Percentiles rank a stretch among this genome's conserved stretches.
These are phyloP conservation scores for Carex myosuroides DNA, from an alignment of 176 grass and related monocot genomes.

Conservation along the genomic window DNA sequence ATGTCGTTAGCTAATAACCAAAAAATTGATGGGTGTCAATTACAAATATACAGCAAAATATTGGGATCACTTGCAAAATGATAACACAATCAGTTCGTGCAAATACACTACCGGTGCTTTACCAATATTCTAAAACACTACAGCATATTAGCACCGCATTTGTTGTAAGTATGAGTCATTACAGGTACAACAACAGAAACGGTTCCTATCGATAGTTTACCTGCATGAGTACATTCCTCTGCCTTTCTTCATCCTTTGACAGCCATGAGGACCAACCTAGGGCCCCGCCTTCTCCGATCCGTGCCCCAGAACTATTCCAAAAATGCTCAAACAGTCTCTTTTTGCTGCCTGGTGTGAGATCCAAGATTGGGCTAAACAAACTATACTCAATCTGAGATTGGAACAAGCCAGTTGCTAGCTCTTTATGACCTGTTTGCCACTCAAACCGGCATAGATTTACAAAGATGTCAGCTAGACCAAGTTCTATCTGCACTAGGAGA, in stretches of 20 bases:
- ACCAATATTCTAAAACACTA: background rate
- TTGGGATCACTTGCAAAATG: background rate
- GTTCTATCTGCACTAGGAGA: slow-evolving; percentile 65
- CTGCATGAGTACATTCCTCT: slow-evolving; percentile 13
- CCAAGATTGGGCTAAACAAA: slow-evolving; percentile 66
- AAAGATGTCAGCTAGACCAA: slow-evolving; percentile 90
- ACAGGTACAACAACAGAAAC: background rate
- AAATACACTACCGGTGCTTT: background rate
- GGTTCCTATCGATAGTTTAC: background rate
- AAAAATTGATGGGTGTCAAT: background rate
- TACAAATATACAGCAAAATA: background rate
- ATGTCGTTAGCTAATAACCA: background rate
- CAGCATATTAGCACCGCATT: background rate
- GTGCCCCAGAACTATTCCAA: slow-evolving; percentile 78
- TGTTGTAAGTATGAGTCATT: background rate
- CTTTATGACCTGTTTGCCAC: slow-evolving; percentile 85
- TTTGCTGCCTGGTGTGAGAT: slow-evolving; percentile 63
- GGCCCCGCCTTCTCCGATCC: slow-evolving; percentile 76
- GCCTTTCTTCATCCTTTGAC: slow-evolving; percentile 71
- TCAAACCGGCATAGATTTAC: slow-evolving; percentile 80
- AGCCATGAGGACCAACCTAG: slow-evolving; percentile 94
- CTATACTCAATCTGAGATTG: slow-evolving; percentile 89
- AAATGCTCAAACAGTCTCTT: slow-evolving; percentile 96
- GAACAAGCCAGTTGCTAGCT: slow-evolving; percentile 89
- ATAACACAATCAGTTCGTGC: background rate